phyloP scores from a whole-genome alignment of 2,329 filamentous ascomycete genomes.

The Fusarium incarnatum region DNA sequence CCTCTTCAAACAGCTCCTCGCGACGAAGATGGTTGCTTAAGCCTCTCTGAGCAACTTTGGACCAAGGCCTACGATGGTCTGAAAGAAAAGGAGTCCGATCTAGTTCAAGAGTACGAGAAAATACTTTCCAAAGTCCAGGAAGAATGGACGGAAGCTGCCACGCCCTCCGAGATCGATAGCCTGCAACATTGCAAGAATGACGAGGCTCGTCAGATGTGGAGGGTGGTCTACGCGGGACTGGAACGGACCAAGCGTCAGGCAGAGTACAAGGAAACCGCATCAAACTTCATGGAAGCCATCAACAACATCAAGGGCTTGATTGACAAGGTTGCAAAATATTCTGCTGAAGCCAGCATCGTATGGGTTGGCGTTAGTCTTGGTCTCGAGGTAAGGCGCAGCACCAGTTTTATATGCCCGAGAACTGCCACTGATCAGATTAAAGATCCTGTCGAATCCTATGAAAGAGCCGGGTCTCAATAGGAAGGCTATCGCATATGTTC shows the following conservation, averaged over 20 bases:
- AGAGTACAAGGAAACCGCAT: background rate
- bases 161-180: background rate
- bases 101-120: conserved; percentile 39
- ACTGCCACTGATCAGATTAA: background rate
- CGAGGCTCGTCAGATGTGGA: background rate
- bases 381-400: background rate
- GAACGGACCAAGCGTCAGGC: background rate
- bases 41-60: conserved; percentile 16
- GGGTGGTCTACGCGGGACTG: background rate
- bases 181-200: background rate
- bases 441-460: background rate
- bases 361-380: background rate
- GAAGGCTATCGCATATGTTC: conserved; percentile 51
- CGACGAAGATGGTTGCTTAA: background rate
- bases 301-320: background rate
- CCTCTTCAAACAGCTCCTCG: too few species aligned
- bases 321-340: background rate
- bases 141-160: background rate
- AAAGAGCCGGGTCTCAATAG: conserved; percentile 40
- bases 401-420: background rate
- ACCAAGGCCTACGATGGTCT: conserved; percentile 38
- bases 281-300: background rate
- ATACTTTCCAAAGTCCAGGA: conserved; percentile 6
- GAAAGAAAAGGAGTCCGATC: conserved; percentile 22
- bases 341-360: background rate